These are phyloP conservation scores for Ophiorrhiza pumila DNA, from an alignment of 257 asterid genomes.

Conservation along the genomic window DNA sequence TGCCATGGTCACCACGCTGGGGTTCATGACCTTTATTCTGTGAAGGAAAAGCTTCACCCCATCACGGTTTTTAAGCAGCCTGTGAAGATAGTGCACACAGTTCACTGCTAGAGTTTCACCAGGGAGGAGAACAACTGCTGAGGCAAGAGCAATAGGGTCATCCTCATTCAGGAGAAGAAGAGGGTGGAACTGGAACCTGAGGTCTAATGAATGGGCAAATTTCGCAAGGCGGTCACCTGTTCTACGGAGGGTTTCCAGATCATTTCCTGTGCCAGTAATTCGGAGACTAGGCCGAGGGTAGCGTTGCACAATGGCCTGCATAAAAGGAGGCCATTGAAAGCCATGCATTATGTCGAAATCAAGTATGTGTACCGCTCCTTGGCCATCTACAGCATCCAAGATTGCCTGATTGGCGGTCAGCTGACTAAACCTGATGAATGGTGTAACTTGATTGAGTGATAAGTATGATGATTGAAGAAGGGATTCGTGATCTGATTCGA, in stretches of 20 bases:
- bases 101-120: slow-evolving; percentile 85
- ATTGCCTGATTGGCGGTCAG: slow-evolving; percentile 95
- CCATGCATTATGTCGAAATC: slow-evolving; percentile 97
- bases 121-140: slow-evolving; percentile 46
- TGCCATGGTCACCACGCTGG: slow-evolving; percentile 61
- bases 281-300: slow-evolving; percentile 74
- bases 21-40: slow-evolving; percentile 56
- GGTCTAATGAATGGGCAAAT: slow-evolving; percentile 79
- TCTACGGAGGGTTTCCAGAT: slow-evolving; percentile 57
- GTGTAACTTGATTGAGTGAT: slow-evolving; percentile 78
- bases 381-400: slow-evolving; percentile 65
- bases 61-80: slow-evolving; percentile 54
- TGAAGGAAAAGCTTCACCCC: slow-evolving; percentile 60
- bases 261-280: slow-evolving; percentile 81
- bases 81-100: slow-evolving; percentile 77
- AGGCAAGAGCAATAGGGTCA: slow-evolving; percentile 36
- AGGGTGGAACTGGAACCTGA: slow-evolving; percentile 81
- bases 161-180: slow-evolving; percentile 35
- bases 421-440: slow-evolving; percentile 74
- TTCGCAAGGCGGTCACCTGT: slow-evolving; percentile 86
- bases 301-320: slow-evolving; percentile 85
- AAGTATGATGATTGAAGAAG: slow-evolving; percentile 70
- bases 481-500: slow-evolving; percentile 33
- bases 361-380: slow-evolving; percentile 68
- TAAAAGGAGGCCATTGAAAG: slow-evolving; percentile 96